Percentiles rank a stretch among this genome's conserved stretches.
Conservation (phyloP, 1,139 yeast genomes). For the Debaryomyces sp. region DNA sequence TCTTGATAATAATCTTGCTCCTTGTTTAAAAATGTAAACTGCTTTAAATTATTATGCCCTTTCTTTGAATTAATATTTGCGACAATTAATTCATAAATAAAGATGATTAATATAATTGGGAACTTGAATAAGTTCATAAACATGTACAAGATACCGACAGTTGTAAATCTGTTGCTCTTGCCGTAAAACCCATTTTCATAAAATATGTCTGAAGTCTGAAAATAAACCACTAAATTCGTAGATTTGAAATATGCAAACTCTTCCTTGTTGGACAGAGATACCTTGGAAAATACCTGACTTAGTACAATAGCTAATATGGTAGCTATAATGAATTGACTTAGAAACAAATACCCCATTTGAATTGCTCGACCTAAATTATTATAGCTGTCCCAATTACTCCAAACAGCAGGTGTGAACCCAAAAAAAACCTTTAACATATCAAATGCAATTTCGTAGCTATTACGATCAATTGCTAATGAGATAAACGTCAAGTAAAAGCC, state of each 20-base stretch:
- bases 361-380: conserved; percentile 52
- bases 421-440: conserved; percentile 59
- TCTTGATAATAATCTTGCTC: conserved; percentile 34
- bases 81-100: conserved; percentile 32
- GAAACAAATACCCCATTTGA: conserved; percentile 55
- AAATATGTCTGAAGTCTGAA: conserved; percentile 23
- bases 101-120: conserved; percentile 39
- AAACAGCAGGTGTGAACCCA: conserved; percentile 67
- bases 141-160: not conserved
- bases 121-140: conserved; percentile 30
- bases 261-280: conserved; percentile 40
- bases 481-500: conserved; percentile 63
- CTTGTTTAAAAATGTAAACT: conserved; percentile 38
- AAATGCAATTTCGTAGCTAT: conserved; percentile 54
- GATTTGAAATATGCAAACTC: conserved; percentile 47
- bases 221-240: conserved; percentile 40
- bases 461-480: conserved; percentile 49
- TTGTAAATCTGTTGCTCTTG: conserved; percentile 9
- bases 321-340: conserved; percentile 59
- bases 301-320: conserved; percentile 63
- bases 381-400: conserved; percentile 61
- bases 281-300: conserved; percentile 46
- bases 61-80: conserved; percentile 20
- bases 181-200: conserved; percentile 11
- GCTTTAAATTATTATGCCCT: conserved; percentile 26